Conservation (phyloP, 306 rosid genomes). For the Carpinus viminea region DNA sequence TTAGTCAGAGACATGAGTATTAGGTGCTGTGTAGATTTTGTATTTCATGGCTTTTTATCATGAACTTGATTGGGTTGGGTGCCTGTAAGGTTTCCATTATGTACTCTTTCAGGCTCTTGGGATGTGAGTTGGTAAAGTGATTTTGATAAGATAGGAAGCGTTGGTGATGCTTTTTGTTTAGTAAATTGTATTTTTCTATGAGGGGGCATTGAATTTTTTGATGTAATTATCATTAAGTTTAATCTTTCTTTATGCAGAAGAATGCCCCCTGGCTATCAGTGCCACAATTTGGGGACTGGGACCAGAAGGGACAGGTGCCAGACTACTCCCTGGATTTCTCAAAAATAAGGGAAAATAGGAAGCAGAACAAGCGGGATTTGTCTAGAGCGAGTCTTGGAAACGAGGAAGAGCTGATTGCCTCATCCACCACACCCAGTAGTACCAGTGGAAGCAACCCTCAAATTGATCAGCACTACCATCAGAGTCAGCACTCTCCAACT, state of each 20-base stretch:
- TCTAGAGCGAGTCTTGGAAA: slow-evolving; percentile 95
- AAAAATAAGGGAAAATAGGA: slow-evolving; percentile 89
- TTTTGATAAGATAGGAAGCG: background rate
- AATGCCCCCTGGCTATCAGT: slow-evolving; percentile 81
- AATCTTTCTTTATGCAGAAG: slow-evolving; percentile 44
- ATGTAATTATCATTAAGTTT: slow-evolving; percentile 11
- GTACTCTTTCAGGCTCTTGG: background rate
- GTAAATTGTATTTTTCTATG: background rate
- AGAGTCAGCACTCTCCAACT: slow-evolving; percentile 66
- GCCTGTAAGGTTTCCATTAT: background rate
- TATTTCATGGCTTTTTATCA: background rate
- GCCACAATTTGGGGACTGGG: slow-evolving; percentile 99
- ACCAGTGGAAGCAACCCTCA: slow-evolving; percentile 30
- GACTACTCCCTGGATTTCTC: slow-evolving; percentile 96
- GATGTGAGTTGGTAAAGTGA: background rate
- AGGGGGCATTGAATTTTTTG: background rate
- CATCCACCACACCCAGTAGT: slow-evolving; percentile 36
- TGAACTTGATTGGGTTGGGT: background rate
- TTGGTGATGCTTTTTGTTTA: background rate
- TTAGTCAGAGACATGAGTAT: background rate
- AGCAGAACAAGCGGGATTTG: slow-evolving; percentile 84
- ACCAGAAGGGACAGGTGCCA: slow-evolving; percentile 82
- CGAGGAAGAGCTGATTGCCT: slow-evolving; percentile 76
- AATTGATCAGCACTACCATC: slow-evolving; percentile 52
- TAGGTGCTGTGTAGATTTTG: background rate